phyloP scores from a whole-genome alignment of 345 rosid species.

The Citrus inodora region DNA sequence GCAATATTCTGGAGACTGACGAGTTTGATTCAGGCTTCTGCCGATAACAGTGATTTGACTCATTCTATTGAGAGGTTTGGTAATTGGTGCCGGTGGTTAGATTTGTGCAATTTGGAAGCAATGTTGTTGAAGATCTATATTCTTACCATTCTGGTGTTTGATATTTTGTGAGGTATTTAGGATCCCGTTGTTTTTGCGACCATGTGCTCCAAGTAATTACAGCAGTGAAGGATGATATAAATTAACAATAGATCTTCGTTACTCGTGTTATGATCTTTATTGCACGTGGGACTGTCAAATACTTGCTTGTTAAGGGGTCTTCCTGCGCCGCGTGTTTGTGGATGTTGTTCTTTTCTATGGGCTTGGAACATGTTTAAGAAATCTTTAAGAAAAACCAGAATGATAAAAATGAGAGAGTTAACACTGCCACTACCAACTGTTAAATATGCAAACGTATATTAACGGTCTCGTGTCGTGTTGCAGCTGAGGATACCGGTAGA shows the following conservation, averaged over 20 bases:
- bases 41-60: neutral
- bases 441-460: no score
- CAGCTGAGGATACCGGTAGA: accelerated
- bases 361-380: no score
- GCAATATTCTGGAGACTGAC: neutral
- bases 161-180: neutral
- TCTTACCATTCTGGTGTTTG: neutral
- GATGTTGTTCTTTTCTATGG: no score
- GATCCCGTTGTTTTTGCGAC: no score
- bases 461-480: no score
- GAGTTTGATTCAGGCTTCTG: neutral
- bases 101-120: neutral
- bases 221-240: neutral
- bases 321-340: neutral
- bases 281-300: neutral
- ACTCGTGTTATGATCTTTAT: neutral
- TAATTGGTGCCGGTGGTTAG: neutral
- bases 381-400: no score
- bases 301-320: neutral
- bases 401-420: no score
- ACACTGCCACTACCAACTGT: no score
- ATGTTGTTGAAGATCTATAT: neutral
- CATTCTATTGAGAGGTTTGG: neutral
- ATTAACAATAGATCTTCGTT: neutral
- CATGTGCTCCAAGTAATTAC: no score